phyloP scores from a whole-genome alignment of 192 early-diverging fungal species.

The Chytriomyces hyalinus region DNA sequence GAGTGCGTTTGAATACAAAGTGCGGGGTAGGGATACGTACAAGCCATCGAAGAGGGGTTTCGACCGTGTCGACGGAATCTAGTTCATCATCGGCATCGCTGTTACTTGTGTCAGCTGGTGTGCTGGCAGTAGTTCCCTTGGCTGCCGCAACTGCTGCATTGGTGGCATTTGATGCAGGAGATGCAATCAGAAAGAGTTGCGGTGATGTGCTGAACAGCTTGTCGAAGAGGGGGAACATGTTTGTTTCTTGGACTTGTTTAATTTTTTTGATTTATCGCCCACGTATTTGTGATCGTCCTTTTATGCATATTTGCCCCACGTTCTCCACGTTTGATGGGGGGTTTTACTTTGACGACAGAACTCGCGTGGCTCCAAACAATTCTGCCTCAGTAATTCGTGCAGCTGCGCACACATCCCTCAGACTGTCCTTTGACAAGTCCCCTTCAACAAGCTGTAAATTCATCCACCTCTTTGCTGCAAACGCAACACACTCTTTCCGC shows the following conservation, averaged over 20 bases:
- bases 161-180: background rate
- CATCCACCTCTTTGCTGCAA: no score
- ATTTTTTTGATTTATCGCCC: background rate
- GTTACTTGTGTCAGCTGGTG: background rate
- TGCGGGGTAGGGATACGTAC: background rate
- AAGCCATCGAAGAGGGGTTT: constrained; percentile 22
- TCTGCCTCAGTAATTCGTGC: no score
- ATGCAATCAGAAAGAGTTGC: background rate
- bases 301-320: no score
- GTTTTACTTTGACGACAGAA: no score
- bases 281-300: no score
- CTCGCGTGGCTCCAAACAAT: no score
- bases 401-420: no score
- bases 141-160: background rate
- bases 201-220: background rate
- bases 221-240: background rate
- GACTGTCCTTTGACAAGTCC: no score
- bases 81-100: background rate
- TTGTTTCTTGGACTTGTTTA: background rate
- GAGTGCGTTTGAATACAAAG: background rate
- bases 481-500: no score
- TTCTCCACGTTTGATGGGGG: no score
- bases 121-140: background rate
- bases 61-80: constrained; percentile 29
- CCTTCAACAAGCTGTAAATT: no score